Base-by-base conservation (phyloP, 805 yeast species). In the Lipomyces spencermartinsiae region DNA sequence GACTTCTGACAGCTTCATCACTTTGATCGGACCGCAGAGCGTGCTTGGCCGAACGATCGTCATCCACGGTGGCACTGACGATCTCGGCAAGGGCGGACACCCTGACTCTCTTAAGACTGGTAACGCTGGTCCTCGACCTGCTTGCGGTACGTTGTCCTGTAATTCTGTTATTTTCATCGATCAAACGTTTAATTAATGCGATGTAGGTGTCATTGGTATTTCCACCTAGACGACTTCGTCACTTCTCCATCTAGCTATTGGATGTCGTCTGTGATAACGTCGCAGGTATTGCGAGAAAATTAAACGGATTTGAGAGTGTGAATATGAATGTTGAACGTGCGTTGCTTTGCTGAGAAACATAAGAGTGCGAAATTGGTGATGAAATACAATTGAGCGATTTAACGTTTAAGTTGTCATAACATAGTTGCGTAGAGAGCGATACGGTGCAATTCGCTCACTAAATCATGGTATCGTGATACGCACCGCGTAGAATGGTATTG, bases 91-190 rank as follows among this genome's bases (percentile, higher is more conserved):
- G 83, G 97, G 97, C 81, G 96, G 93, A 69, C 86, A 87, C 79
- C 88, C 90, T 64, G 97, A 91, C 80, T 90, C 96, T 67, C 85
- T 89, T 81, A 91, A 89, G 83, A 92, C 97, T 73, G 97, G 97
- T 84, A 91, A 92, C 78, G 97, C 97, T 68, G 97, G 97, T 80
- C 92, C 88, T 70, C 90, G 97, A 88, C 91, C 94, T 73, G 97
- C 97, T 70, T 92, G 97, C 84, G 97, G 97, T 84, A 90, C 93
- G 68, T 61, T 12, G 16, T 31, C 35, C 16, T 43, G 6, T 6
- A 10, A 2, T 58, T 49, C 37, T 33, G n/a, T 33, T n/a, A 10
- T 25, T 14, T 10, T 35, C 25, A 4, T 6, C 2, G 4, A 7
- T 7, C 29, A 25, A 29, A 10, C 58, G 2, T 53, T 10, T 16